A percentile compares a stretch with the other conserved stretches of the same genome.
Evolutionary conservation across 345 rosid genomes (phyloP).

Genomic region (Linum usitatissimum): DNA sequence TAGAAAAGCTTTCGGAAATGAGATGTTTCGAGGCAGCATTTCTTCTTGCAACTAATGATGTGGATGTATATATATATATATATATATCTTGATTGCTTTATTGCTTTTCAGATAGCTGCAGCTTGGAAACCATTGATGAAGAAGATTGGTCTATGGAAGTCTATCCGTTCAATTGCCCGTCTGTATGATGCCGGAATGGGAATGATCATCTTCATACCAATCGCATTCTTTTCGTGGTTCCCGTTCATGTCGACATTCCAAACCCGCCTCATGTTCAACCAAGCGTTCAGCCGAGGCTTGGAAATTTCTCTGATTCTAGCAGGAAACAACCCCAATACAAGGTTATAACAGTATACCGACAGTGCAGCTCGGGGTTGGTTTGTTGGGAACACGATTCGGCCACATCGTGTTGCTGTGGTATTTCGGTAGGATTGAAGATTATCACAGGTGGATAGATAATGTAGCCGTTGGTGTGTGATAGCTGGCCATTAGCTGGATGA

Average conservation of each 20-base stretch:
- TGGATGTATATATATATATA: too few species aligned
- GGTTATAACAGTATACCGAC: slow-evolving; percentile 19
- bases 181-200: slow-evolving; percentile 94
- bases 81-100: background rate
- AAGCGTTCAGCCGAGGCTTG: slow-evolving; percentile 87
- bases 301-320: slow-evolving; percentile 96
- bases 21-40: background rate
- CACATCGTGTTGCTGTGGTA: background rate
- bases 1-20: background rate
- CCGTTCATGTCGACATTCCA: slow-evolving; percentile 96
- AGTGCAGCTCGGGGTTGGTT: background rate
- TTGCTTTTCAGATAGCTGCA: slow-evolving; percentile 56
- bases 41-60: background rate
- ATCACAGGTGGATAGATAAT: too few species aligned
- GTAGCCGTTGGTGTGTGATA: too few species aligned
- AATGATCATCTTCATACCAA: slow-evolving; percentile 74
- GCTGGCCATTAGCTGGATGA: too few species aligned
- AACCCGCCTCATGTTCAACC: slow-evolving; percentile 94
- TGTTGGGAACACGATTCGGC: background rate
- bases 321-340: slow-evolving; percentile 75
- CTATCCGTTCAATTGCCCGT: slow-evolving; percentile 72
- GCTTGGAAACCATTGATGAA: slow-evolving; percentile 90
- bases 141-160: slow-evolving; percentile 72
- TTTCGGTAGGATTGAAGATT: too few species aligned
- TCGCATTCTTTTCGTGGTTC: slow-evolving; percentile 87